phyloP scores from a whole-genome alignment of 1,284 basidiomycete genomes.

The Xerocomus nothofagi region DNA sequence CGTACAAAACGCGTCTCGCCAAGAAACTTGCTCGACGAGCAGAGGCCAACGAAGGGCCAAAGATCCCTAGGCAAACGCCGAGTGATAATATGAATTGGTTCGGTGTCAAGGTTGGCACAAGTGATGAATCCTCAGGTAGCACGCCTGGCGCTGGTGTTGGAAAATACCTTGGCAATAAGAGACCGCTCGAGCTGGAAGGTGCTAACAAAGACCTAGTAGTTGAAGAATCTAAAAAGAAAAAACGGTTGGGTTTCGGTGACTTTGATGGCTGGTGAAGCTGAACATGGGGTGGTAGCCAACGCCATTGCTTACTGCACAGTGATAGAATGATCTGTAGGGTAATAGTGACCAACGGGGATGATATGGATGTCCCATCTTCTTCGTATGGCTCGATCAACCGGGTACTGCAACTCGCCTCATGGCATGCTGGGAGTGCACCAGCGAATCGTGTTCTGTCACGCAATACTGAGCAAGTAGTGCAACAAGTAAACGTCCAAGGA shows the following conservation, averaged over 20 bases:
- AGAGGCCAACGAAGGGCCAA: slow-evolving; percentile 39
- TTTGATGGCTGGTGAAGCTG: slow-evolving; percentile 68
- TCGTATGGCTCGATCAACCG: slow-evolving; percentile 16
- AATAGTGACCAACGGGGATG: slow-evolving; percentile 1
- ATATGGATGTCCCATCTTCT: neutral
- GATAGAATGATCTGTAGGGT: slow-evolving; percentile 12
- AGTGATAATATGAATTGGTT: slow-evolving; percentile 80
- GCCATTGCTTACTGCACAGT: slow-evolving; percentile 14
- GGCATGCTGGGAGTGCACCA: slow-evolving; percentile 1
- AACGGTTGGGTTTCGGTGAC: slow-evolving; percentile 77
- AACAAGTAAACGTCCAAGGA: neutral
- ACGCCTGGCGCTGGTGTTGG: slow-evolving; percentile 46
- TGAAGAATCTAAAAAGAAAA: slow-evolving; percentile 66
- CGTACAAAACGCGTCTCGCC: slow-evolving; percentile 73
- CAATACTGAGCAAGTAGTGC: slow-evolving; percentile 3
- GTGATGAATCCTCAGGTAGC: slow-evolving; percentile 32
- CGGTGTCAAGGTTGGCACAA: slow-evolving; percentile 69
- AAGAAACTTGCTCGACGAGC: slow-evolving; percentile 72
- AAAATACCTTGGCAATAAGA: slow-evolving; percentile 64
- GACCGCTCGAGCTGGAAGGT: slow-evolving; percentile 39
- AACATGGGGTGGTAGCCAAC: neutral
- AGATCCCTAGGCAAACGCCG: slow-evolving; percentile 43
- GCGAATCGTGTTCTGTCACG: slow-evolving; percentile 7
- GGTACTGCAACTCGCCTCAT: slow-evolving; percentile 21
- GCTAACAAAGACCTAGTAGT: slow-evolving; percentile 4